Conservation (phyloP, 805 yeast species). For the Myxozyma sirexii region DNA sequence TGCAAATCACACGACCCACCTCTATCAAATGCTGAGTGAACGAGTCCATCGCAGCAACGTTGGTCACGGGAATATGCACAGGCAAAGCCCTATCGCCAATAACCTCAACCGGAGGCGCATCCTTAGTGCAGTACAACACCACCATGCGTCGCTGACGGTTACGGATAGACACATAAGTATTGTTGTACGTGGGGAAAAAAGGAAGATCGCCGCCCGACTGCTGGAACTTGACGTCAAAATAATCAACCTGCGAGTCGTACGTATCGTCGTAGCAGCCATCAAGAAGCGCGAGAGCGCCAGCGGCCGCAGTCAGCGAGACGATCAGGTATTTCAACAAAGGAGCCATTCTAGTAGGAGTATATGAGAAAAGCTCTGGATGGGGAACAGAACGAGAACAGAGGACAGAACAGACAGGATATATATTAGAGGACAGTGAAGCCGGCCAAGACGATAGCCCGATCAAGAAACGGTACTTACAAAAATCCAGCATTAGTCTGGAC, state of each 20-base stretch:
- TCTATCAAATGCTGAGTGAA: slow-evolving; percentile 13
- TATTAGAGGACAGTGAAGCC: too few relatives aligned
- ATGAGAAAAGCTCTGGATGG: too few relatives aligned
- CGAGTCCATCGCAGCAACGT: slow-evolving; percentile 13
- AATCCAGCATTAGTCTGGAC: too few relatives aligned
- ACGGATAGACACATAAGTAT: slow-evolving; percentile 3
- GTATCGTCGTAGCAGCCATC: slow-evolving; percentile 14
- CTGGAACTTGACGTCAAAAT: slow-evolving; percentile 14
- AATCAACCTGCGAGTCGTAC: slow-evolving; percentile 11
- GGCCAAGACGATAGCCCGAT: too few relatives aligned
- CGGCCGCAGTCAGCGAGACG: background rate
- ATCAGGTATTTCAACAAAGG: background rate
- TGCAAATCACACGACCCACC: too few relatives aligned
- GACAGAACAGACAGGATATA: too few relatives aligned
- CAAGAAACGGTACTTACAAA: too few relatives aligned
- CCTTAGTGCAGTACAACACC: slow-evolving; percentile 15
- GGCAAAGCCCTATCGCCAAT: background rate
- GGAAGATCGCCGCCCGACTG: background rate
- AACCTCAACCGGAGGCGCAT: slow-evolving; percentile 10
- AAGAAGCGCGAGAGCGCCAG: slow-evolving; percentile 5
- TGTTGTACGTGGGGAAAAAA: slow-evolving; percentile 11
- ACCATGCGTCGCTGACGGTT: slow-evolving; percentile 9
- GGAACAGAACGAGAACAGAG: too few relatives aligned
- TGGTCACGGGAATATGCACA: slow-evolving; percentile 13
- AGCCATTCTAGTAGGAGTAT: background rate